These are phyloP conservation scores for Ogataea allantospora DNA, from an alignment of 805 yeast genomes.

Conservation along the genomic window DNA sequence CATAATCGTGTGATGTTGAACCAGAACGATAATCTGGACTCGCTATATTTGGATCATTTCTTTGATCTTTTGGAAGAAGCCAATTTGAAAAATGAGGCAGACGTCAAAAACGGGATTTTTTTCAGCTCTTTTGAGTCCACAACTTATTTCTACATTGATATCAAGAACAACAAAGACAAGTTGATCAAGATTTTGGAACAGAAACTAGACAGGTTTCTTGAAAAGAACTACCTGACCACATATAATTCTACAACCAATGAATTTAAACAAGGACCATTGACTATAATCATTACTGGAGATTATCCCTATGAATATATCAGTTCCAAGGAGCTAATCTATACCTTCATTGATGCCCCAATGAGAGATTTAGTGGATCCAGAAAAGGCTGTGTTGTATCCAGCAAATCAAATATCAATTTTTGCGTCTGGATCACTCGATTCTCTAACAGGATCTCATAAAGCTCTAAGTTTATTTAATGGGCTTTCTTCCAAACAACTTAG, in stretches of 20 bases:
- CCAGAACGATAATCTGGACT: conserved; percentile 42
- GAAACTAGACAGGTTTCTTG: conserved; percentile 45
- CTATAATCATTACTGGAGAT: conserved; percentile 65
- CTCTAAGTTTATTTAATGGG: conserved; percentile 25
- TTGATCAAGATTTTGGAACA: conserved; percentile 46
- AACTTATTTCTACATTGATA: conserved; percentile 59
- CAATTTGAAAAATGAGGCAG: conserved; percentile 30
- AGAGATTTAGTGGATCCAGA: conserved; percentile 17
- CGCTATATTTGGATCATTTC: conserved; percentile 55
- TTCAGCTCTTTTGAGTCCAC: conserved; percentile 46
- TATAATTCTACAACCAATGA: conserved; percentile 37
- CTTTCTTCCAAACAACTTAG: conserved; percentile 35
- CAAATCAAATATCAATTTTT: conserved; percentile 22
- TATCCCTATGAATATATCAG: conserved; percentile 45
- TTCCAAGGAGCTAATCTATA: conserved; percentile 29
- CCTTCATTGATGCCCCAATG: conserved; percentile 57
- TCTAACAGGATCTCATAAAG: conserved; percentile 19
- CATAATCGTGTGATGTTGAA: conserved; percentile 51
- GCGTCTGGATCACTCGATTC: conserved; percentile 25
- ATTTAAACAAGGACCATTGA: conserved; percentile 51
- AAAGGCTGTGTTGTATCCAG: conserved; percentile 16
- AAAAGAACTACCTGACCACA: conserved; percentile 48
- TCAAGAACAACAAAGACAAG: conserved; percentile 43
- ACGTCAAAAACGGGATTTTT: conserved; percentile 37
- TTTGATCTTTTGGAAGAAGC: conserved; percentile 45